phyloP scores from a whole-genome alignment of 805 yeast genomes.

The Lipomyces spencermartinsiae region DNA sequence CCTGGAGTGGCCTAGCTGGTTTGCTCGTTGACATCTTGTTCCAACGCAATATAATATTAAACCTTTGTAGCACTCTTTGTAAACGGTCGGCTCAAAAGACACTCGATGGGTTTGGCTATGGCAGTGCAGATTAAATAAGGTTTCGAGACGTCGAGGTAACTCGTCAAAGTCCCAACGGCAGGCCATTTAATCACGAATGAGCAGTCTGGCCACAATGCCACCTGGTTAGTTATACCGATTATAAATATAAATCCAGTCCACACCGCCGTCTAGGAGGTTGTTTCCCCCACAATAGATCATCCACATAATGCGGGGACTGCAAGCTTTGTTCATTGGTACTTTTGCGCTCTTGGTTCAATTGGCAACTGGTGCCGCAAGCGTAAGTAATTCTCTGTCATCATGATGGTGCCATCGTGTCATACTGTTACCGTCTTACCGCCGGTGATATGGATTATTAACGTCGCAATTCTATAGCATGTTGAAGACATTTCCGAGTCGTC shows the following conservation, averaged over 20 bases:
- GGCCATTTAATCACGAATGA: not conserved
- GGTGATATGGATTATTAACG: not conserved
- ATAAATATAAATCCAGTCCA: not conserved
- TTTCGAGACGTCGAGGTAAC: too few species aligned
- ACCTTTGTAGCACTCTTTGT: too few species aligned
- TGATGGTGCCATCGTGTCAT: not conserved
- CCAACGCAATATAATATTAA: too few species aligned
- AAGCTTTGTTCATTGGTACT: not conserved
- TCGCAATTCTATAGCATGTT: not conserved
- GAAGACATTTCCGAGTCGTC: constrained; percentile 30
- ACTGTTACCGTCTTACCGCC: not conserved
- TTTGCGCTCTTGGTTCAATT: constrained; percentile 8
- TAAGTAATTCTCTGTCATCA: not conserved
- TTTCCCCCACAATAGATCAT: not conserved
- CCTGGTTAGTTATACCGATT: not conserved
- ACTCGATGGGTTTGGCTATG: too few species aligned
- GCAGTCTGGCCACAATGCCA: not conserved
- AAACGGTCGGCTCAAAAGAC: too few species aligned
- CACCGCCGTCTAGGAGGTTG: not conserved
- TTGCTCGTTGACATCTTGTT: too few species aligned
- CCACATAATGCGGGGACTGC: not conserved
- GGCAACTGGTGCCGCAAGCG: not conserved
- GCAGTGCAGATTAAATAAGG: too few species aligned
- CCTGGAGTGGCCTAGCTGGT: too few species aligned
- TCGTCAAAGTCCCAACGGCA: not conserved